Evolutionary conservation across 2,329 filamentous ascomycete genomes (phyloP).

Genomic region (Lizonia empirigonia): DNA sequence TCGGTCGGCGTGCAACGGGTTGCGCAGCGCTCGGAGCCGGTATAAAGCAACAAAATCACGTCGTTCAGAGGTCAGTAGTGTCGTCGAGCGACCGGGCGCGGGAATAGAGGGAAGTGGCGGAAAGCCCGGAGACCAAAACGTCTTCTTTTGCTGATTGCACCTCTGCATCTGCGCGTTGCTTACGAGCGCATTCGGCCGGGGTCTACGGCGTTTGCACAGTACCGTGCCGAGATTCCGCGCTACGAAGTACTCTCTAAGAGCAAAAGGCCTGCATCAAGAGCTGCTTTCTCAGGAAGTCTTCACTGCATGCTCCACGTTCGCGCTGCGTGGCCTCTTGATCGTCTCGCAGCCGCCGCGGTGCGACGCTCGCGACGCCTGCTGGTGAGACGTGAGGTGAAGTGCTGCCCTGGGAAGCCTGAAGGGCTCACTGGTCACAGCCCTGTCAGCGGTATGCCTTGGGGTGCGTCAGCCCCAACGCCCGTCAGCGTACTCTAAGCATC

Average conservation of each 20-base stretch:
- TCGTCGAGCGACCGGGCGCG: slow-evolving; percentile 10
- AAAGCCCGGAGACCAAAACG: slow-evolving; percentile 11
- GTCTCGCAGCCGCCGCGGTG: slow-evolving; percentile 9
- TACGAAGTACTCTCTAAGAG: neutral
- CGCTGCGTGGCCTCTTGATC: slow-evolving; percentile 16
- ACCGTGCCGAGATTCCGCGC: slow-evolving; percentile 11
- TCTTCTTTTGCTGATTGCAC: slow-evolving; percentile 5
- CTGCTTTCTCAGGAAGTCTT: no score
- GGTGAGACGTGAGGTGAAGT: slow-evolving; percentile 12
- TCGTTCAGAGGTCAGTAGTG: slow-evolving; percentile 6
- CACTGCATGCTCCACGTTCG: slow-evolving; percentile 2
- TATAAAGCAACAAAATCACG: no score
- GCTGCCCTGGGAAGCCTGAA: neutral
- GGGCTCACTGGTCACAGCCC: slow-evolving; percentile 14
- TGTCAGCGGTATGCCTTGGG: neutral
- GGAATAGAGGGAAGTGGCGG: slow-evolving; percentile 13
- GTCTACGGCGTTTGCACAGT: slow-evolving; percentile 14
- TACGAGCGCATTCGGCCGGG: slow-evolving; percentile 19
- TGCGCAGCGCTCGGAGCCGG: slow-evolving; percentile 3
- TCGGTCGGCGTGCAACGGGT: slow-evolving; percentile 13
- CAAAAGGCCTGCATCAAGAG: slow-evolving; percentile 1
- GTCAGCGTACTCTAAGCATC: neutral
- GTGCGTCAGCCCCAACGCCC: slow-evolving; percentile 9
- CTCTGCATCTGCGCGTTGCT: slow-evolving; percentile 13
- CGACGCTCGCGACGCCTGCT: slow-evolving; percentile 6